These are phyloP conservation scores for Erythrobasidium yunnanense DNA, from an alignment of 768 basidiomycete genomes.

Conservation along the genomic window DNA sequence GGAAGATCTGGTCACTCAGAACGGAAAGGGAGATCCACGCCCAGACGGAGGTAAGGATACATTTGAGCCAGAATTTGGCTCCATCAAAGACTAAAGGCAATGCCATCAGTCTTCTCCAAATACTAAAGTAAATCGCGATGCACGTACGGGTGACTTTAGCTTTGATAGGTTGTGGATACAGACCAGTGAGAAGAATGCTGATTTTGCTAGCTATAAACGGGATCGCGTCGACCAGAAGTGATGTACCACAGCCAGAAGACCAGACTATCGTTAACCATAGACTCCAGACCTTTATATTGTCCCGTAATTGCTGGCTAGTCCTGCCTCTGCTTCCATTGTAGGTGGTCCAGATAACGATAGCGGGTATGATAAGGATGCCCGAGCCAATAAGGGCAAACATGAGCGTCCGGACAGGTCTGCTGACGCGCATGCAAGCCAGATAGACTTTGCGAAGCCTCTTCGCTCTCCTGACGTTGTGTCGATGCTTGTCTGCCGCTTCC, in stretches of 20 bases:
- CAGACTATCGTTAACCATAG: constrained; percentile 61
- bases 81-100: constrained; percentile 28
- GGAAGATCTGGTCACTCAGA: constrained; percentile 9
- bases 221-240: constrained; percentile 18
- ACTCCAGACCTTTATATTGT: constrained; percentile 53
- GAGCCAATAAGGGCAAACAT: constrained; percentile 53
- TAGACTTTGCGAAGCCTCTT: constrained; percentile 26
- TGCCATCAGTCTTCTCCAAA: constrained; percentile 22
- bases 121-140: background rate
- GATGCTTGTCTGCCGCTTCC: constrained; percentile 1
- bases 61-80: constrained; percentile 63
- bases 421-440: constrained; percentile 19
- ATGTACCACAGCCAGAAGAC: constrained; percentile 53
- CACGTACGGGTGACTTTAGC: constrained; percentile 1
- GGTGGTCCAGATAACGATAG: constrained; percentile 57
- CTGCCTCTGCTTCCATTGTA: constrained; percentile 46
- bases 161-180: constrained; percentile 9
- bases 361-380: constrained; percentile 57
- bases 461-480: constrained; percentile 10
- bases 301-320: constrained; percentile 39
- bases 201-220: constrained; percentile 47
- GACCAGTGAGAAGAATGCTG: constrained; percentile 4
- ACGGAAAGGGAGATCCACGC: constrained; percentile 62
- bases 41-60: constrained; percentile 57
- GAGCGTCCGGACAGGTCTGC: constrained; percentile 45